These are phyloP conservation scores for Dendrobium catenatum DNA, from an alignment of 106 monocot genomes.

Conservation along the genomic window DNA sequence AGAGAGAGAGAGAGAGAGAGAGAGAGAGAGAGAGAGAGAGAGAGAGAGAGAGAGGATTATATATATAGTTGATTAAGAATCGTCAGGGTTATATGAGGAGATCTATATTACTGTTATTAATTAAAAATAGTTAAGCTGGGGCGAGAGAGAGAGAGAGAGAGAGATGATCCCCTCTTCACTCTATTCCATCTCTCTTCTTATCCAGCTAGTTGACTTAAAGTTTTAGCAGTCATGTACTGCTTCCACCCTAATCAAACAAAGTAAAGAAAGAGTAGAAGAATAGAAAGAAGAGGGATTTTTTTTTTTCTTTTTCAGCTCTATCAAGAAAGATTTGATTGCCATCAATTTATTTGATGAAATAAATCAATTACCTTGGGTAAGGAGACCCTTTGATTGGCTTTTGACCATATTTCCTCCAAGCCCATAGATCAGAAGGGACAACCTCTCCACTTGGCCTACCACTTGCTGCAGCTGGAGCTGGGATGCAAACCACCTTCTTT, in stretches of 20 bases:
- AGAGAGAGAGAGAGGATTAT: not conserved
- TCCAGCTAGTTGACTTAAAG: not conserved
- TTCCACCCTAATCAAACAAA: not conserved
- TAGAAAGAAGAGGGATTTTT: not conserved
- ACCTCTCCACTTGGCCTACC: slow-evolving; percentile 62
- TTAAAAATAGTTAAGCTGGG: too few species aligned
- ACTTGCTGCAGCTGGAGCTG: slow-evolving; percentile 58
- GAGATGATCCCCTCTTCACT: not conserved
- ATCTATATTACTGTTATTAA: too few species aligned
- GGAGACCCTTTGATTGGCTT: slow-evolving; percentile 15
- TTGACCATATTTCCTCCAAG: slow-evolving; percentile 13
- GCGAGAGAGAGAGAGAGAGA: not conserved
- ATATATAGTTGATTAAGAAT: too few species aligned
- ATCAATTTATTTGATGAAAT: not conserved
- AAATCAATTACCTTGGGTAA: slow-evolving; percentile 10
- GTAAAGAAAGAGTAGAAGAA: not conserved
- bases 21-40: not conserved
- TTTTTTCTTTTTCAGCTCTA: too few species aligned
- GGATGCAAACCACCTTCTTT: slow-evolving; percentile 93
- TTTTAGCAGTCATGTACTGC: slow-evolving; percentile 1
- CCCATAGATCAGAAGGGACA: slow-evolving; percentile 77
- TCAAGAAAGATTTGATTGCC: too few species aligned
- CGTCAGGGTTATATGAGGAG: too few species aligned
- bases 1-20: not conserved
- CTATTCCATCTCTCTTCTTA: not conserved